Evolutionary conservation across 2,329 filamentous ascomycete species (phyloP).

Genomic region (Phyllosticta citribraziliensis): DNA sequence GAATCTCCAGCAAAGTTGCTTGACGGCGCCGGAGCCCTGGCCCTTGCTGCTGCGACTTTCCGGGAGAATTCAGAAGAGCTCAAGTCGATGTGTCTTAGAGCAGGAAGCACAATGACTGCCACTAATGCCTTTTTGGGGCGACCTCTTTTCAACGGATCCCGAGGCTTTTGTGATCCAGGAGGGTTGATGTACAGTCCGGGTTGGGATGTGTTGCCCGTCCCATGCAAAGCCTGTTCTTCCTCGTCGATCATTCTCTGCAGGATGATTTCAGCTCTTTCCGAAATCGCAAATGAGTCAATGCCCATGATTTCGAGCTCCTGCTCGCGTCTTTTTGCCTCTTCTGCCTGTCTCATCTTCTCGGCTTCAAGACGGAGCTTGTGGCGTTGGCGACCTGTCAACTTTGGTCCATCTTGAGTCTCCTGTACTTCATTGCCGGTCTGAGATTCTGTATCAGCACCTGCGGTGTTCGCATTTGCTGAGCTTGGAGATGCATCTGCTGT

Average conservation of each 20-base stretch:
- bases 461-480: not conserved
- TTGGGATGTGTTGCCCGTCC: slow-evolving; percentile 2
- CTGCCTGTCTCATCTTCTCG: not conserved
- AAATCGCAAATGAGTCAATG: not conserved
- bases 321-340: not conserved
- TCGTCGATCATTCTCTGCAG: not conserved
- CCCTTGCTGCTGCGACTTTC: not conserved
- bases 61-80: not conserved
- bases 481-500: not conserved
- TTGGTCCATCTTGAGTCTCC: not conserved
- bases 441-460: not conserved
- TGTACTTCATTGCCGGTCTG: not conserved
- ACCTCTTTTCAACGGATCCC: slow-evolving; percentile 21
- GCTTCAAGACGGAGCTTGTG: not conserved
- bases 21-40: not conserved
- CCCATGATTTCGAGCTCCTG: not conserved
- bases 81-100: slow-evolving; percentile 16
- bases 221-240: not conserved
- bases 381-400: not conserved
- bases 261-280: not conserved
- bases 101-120: slow-evolving; percentile 30
- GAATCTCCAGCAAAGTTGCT: not conserved
- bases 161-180: slow-evolving; percentile 27
- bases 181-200: slow-evolving; percentile 37
- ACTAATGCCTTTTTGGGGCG: slow-evolving; percentile 35